Evolutionary conservation across 2,329 filamentous ascomycete species (phyloP).

Genomic region (Cercospora nicotianae): DNA sequence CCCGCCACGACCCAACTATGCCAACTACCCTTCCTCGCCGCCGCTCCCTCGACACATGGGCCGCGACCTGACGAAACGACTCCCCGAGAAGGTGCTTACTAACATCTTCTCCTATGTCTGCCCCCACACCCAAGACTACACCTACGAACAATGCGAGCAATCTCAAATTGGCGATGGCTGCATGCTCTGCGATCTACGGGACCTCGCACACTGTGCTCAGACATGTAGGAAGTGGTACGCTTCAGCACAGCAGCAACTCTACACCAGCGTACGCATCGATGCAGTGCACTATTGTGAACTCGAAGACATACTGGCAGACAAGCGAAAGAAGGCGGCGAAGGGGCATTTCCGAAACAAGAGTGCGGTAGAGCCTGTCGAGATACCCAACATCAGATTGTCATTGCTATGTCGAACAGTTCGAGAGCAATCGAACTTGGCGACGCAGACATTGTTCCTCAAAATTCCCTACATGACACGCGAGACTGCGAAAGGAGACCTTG

Average conservation of each 20-base stretch:
- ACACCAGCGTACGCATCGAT: conserved; percentile 85
- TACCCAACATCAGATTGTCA: conserved; percentile 71
- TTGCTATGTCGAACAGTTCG: conserved; percentile 80
- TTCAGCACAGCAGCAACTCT: conserved; percentile 62
- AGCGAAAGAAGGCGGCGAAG: conserved; percentile 59
- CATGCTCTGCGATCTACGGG: conserved; percentile 90
- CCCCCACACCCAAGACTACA: conserved; percentile 74
- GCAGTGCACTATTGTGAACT: conserved; percentile 90
- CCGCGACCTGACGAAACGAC: conserved; percentile 47
- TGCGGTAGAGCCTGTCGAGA: conserved; percentile 78
- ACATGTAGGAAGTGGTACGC: conserved; percentile 72
- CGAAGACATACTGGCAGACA: conserved; percentile 77
- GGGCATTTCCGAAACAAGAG: conserved; percentile 55
- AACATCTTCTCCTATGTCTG: conserved; percentile 81
- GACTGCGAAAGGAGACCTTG: conserved; percentile 78
- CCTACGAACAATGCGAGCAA: conserved; percentile 79
- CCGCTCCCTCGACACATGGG: conserved; percentile 19
- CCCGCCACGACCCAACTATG: conserved; percentile 33
- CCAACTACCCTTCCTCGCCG: conserved; percentile 21
- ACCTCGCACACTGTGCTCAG: conserved; percentile 75
- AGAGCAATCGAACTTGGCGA: conserved; percentile 69
- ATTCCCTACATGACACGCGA: conserved; percentile 94
- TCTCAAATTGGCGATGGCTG: conserved; percentile 76
- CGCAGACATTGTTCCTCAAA: conserved; percentile 75
- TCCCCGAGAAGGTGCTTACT: conserved; percentile 69